These are phyloP conservation scores for Gaultheria prostrata DNA, from an alignment of 148 eudicot species.

Conservation along the genomic window DNA sequence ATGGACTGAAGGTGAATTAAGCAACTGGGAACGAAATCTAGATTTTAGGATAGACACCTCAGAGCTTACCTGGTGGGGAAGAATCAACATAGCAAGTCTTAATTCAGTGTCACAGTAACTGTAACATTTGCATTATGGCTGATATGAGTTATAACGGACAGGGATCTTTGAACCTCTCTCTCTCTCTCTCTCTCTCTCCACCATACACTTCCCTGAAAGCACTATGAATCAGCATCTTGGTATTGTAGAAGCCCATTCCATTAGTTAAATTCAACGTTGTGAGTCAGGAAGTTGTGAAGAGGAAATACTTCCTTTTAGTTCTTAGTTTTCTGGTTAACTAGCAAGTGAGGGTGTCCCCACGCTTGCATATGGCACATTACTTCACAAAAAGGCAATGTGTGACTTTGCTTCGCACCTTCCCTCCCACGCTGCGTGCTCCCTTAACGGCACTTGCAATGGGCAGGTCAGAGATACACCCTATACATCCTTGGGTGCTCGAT, in stretches of 20 bases:
- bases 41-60: background rate
- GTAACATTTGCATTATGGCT: background rate
- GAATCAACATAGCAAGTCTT: background rate
- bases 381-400: background rate
- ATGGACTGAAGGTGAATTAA: background rate
- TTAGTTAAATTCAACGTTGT: background rate
- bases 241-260: background rate
- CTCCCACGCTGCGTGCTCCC: background rate
- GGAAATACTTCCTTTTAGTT: background rate
- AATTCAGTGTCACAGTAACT: background rate
- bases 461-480: background rate
- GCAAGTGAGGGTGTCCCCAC: background rate
- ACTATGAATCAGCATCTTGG: background rate
- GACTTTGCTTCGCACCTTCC: background rate
- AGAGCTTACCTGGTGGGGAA: background rate
- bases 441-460: background rate
- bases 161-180: background rate
- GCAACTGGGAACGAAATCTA: background rate
- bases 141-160: background rate
- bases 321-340: background rate
- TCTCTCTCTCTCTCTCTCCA: background rate
- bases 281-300: background rate
- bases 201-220: background rate
- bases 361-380: background rate
- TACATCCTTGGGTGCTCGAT: background rate